Conservation (phyloP, 192 early-diverging fungal species). For the Coemansia sp. region DNA sequence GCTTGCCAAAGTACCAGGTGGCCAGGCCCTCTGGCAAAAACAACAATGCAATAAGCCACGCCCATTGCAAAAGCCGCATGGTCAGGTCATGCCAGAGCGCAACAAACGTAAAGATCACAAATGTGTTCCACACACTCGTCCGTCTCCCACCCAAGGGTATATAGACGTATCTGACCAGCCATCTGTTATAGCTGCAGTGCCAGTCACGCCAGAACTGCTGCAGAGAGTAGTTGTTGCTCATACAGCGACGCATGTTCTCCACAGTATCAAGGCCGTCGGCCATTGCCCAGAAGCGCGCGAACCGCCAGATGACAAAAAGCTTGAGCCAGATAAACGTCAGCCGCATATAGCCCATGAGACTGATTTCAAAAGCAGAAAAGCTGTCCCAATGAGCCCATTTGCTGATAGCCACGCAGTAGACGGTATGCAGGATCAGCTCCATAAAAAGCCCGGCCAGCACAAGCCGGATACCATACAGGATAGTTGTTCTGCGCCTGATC, state of each 20-base stretch:
- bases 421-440: constrained; percentile 84
- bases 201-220: constrained; percentile 94
- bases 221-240: constrained; percentile 93
- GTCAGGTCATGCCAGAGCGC: constrained; percentile 97
- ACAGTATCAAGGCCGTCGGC: constrained; percentile 81
- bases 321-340: constrained; percentile 93
- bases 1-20: constrained; percentile 45
- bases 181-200: constrained; percentile 92
- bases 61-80: constrained; percentile 81
- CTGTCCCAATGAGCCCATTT: constrained; percentile 81
- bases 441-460: constrained; percentile 64
- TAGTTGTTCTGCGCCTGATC: constrained; percentile 2
- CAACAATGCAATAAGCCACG: constrained; percentile 83
- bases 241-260: constrained; percentile 97
- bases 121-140: constrained; percentile 71
- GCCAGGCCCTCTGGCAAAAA: constrained; percentile 82
- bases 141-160: constrained; percentile 83
- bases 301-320: constrained; percentile 94
- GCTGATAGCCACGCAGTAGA: constrained; percentile 90
- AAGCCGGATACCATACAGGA: constrained; percentile 69
- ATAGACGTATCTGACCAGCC: constrained; percentile 85
- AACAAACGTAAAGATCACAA: constrained; percentile 92
- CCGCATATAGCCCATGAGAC: constrained; percentile 84
- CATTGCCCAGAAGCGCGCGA: constrained; percentile 94
- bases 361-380: constrained; percentile 76